Conservation (phyloP, 139 green algal genomes). For the Desmodesmus armatus region DNA sequence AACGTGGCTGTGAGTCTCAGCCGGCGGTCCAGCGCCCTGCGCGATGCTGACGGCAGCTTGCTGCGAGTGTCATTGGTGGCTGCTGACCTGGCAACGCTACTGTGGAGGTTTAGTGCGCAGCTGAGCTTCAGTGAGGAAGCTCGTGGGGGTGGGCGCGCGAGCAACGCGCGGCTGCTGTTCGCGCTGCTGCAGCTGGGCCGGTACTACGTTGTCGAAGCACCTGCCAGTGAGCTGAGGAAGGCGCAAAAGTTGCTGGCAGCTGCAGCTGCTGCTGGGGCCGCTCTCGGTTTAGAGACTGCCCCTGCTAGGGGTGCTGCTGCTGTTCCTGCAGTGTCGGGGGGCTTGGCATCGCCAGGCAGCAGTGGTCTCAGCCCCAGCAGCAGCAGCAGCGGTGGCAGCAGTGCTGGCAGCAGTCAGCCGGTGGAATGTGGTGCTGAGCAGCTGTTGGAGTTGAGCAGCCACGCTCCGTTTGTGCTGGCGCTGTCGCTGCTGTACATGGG, state of each 20-base stretch:
- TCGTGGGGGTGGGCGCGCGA: conserved; percentile 63
- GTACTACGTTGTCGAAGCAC: conserved; percentile 9
- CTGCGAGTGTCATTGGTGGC: conserved; percentile 50
- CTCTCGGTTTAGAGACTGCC: not conserved
- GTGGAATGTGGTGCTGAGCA: not conserved
- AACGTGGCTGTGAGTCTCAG: not conserved
- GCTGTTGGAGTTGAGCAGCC: not conserved
- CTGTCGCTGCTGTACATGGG: conserved; percentile 20
- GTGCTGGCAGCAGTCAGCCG: not conserved
- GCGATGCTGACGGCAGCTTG: conserved; percentile 11
- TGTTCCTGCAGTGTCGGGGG: not conserved
- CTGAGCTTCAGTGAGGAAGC: conserved; percentile 64
- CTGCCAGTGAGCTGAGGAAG: not conserved
- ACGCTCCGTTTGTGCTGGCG: conserved; percentile 29
- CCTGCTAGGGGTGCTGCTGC: not conserved
- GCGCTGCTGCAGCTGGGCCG: conserved; percentile 61
- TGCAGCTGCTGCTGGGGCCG: not conserved
- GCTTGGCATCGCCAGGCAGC: not conserved
- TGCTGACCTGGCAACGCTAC: conserved; percentile 57
- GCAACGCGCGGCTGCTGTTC: conserved; percentile 67
- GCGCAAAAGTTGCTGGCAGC: conserved; percentile 11
- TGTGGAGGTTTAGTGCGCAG: conserved; percentile 62
- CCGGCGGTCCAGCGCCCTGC: not conserved
- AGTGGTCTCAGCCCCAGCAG: not conserved
- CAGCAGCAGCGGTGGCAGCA: not conserved